Conservation (phyloP, 2,329 filamentous ascomycete species). For the Colletotrichum phormii region DNA sequence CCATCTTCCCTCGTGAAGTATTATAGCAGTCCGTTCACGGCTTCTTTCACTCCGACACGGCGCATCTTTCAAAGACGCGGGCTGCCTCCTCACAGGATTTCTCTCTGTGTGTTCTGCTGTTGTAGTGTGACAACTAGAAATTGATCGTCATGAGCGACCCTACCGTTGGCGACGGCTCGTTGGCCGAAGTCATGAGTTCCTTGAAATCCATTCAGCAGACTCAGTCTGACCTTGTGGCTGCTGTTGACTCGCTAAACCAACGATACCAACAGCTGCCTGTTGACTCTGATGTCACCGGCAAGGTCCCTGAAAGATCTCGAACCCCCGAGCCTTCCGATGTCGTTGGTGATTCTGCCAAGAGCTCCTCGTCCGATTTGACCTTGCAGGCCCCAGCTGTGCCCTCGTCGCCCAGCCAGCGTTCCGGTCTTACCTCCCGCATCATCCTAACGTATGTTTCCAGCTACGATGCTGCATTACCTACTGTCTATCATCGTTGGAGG, state of each 20-base stretch:
- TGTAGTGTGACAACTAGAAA: constrained; percentile 5
- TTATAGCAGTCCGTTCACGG: not conserved
- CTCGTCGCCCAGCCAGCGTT: constrained; percentile 50
- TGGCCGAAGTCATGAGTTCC: constrained; percentile 49
- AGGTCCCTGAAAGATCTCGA: constrained; percentile 2
- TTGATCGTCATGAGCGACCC: constrained; percentile 20
- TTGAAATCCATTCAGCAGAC: constrained; percentile 53
- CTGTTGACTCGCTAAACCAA: constrained; percentile 53
- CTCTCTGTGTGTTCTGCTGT: not conserved
- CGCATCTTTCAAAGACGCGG: not conserved
- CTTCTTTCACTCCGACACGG: not conserved
- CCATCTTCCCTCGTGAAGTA: not conserved
- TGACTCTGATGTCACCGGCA: constrained; percentile 6
- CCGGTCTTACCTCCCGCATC: constrained; percentile 65
- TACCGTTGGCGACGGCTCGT: constrained; percentile 36
- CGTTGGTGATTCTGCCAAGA: constrained; percentile 8
- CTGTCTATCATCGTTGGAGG: not conserved
- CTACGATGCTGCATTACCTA: not conserved
- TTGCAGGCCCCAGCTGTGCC: constrained; percentile 42
- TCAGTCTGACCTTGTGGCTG: constrained; percentile 54
- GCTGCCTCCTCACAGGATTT: not conserved
- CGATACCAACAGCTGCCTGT: constrained; percentile 36
- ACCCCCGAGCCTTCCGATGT: constrained; percentile 34
- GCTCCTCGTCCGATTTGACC: constrained; percentile 20
- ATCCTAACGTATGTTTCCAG: constrained; percentile 60